Evolutionary conservation across 2,329 filamentous ascomycete genomes (phyloP).

Genomic region (Alternaria brassicicola): DNA sequence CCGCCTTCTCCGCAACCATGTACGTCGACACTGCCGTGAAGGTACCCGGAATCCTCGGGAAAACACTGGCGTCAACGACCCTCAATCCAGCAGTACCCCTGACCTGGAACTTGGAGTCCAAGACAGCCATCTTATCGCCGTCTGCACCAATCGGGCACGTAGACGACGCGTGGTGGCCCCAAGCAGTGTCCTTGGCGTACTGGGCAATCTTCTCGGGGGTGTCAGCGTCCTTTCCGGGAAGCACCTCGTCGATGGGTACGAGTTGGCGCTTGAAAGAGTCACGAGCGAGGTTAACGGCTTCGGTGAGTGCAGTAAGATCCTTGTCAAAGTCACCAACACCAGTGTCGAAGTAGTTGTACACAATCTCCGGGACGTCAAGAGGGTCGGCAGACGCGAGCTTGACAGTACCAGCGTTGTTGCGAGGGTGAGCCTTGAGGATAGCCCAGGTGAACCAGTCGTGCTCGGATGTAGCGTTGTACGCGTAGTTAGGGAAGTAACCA

Average conservation of each 20-base stretch:
- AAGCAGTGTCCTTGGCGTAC: slow-evolving; percentile 40
- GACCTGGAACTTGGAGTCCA: slow-evolving; percentile 60
- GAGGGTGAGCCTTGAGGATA: slow-evolving; percentile 67
- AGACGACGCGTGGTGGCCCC: slow-evolving; percentile 62
- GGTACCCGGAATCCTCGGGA: slow-evolving; percentile 55
- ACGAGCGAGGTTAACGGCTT: slow-evolving; percentile 60
- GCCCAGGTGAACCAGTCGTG: slow-evolving; percentile 60
- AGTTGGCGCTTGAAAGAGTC: slow-evolving; percentile 42
- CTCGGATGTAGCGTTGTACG: slow-evolving; percentile 56
- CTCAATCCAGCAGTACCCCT: slow-evolving; percentile 59
- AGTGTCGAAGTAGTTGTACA: slow-evolving; percentile 50
- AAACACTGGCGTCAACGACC: slow-evolving; percentile 51
- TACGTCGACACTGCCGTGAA: slow-evolving; percentile 61
- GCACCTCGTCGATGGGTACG: slow-evolving; percentile 52
- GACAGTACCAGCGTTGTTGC: slow-evolving; percentile 67
- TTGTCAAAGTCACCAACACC: slow-evolving; percentile 67
- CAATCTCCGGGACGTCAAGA: slow-evolving; percentile 66
- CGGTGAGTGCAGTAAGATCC: slow-evolving; percentile 59
- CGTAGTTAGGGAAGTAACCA: slow-evolving; percentile 63
- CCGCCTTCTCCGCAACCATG: slow-evolving; percentile 67
- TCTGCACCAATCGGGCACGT: slow-evolving; percentile 63
- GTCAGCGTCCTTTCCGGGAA: slow-evolving; percentile 56
- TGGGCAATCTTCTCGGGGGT: slow-evolving; percentile 40
- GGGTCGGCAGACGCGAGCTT: slow-evolving; percentile 66
- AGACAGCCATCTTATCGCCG: slow-evolving; percentile 58